Percentiles rank a stretch among this genome's conserved stretches.
phyloP scores from a whole-genome alignment of 148 eudicot genomes.

The Oxyria digyna region DNA sequence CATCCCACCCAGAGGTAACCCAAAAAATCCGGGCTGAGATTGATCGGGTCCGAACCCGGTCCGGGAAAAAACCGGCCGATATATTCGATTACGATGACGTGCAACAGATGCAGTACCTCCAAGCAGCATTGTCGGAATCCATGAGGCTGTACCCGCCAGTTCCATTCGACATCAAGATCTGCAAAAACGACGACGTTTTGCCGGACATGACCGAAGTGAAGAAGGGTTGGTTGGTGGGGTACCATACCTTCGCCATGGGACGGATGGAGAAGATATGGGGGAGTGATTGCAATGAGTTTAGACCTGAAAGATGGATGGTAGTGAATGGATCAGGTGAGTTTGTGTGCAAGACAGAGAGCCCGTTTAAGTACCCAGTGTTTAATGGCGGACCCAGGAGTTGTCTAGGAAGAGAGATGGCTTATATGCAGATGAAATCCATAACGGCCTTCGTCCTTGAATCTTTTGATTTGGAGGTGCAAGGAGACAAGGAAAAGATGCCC shows the following conservation, averaged over 20 bases:
- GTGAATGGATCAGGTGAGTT: conserved; percentile 14
- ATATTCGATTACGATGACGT: conserved; percentile 11
- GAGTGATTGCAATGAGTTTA: conserved; percentile 39
- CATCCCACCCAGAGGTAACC: not conserved
- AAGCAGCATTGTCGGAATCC: conserved; percentile 22
- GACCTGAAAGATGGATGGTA: conserved; percentile 48
- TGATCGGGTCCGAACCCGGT: not conserved
- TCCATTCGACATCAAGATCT: conserved; percentile 39
- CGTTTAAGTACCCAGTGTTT: conserved; percentile 30
- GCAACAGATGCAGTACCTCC: conserved; percentile 17
- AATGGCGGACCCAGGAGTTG: conserved; percentile 30
- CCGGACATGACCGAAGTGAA: conserved; percentile 43
- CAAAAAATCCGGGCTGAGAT: conserved; percentile 8
- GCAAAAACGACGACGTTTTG: conserved; percentile 33
- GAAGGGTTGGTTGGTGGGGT: conserved; percentile 29
- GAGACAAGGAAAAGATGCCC: not conserved
- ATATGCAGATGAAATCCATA: conserved; percentile 30
- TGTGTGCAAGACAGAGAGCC: conserved; percentile 29
- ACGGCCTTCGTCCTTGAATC: conserved; percentile 24
- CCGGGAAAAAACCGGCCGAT: not conserved
- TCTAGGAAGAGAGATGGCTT: conserved; percentile 27
- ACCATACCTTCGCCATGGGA: conserved; percentile 34
- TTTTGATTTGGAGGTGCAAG: conserved; percentile 16
- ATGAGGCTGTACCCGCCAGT: conserved; percentile 44
- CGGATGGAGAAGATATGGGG: conserved; percentile 74